Evolutionary conservation across 176 grass and related monocot genomes (phyloP), one percentile per base, ranked within the genome.

Genomic region (Aegilops tauschii): DNA sequence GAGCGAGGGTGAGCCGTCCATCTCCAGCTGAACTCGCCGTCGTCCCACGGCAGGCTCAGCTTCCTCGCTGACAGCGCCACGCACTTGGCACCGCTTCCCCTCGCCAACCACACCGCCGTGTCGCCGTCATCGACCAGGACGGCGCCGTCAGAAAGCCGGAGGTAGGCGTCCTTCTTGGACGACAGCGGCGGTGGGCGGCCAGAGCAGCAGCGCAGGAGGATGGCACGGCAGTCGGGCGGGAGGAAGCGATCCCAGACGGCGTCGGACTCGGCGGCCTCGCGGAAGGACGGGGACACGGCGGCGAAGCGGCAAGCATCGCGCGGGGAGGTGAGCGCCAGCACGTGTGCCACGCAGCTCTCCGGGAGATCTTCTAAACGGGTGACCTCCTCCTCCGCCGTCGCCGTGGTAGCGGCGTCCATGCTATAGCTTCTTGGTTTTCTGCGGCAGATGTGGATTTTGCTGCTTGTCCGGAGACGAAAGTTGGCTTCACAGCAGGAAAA

Each of bases 1-100:
- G 83, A 86, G 78, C 13, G 49, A 12, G 83, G 83, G 70, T 86
- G 83, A 7, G 79, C 8, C 2, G 40, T 72, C 73, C 73, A 86
- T 13, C 8, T 71, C 88, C 88, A 90, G 88, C 79, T 64, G 84
- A 82, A 72, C 88, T 90, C 88, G 79, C 88, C 88, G 64, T 90
- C 88, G 23, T 86, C 88, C 88, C 84, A 90, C 3, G 88, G 84
- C 21, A 90, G 32, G 88, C 88, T 90, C 29, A 90, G 79, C 73
- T 62, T 12, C 39, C 65, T 71, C 1, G 84, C 84, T n/a, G 88
- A 18, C 21, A 90, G 30, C 29, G 34, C 64, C 36, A 54, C 86
- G 84, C 88, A 86, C 73, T 50, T 86, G 14, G 79, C 88, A 2
- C 88, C 88, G 3, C 79, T 90, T 10, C 45, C 71, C 79, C 14